Base-by-base conservation (phyloP, 306 rosid species). In the Nissolia schottii region DNA sequence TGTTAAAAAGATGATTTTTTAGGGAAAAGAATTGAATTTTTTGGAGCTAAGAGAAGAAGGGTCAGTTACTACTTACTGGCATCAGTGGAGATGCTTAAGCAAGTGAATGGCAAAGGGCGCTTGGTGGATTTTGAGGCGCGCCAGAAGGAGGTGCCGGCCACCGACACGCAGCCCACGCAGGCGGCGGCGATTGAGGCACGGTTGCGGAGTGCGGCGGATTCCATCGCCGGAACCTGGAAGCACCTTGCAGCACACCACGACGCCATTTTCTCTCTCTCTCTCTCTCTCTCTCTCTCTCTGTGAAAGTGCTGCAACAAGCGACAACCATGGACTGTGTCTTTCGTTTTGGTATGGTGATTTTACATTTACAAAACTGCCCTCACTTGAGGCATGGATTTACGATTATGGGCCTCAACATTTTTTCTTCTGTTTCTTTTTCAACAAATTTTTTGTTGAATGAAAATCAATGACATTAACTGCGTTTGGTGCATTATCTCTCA, bases 211-310 rank as follows among this genome's bases (percentile, higher is more conserved):
- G 77, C 83, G 53, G 31, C 74, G 56, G 65, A 25, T 49, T 84
- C 87, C 45, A 84, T 59, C 40, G 92, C 71, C 84, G 92, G 92
- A 62, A 82, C 13, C 34, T 87, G 70, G 69, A 89, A 77, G 49
- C 80, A 73, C 79, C 85, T 81, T 7, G 86, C 86, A 48, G 89
- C 92, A 76, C 66, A 84, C 90, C 91, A 90, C 20, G 93, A 87
- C 18, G 92, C 94, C 98, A 93, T 93, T 50, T 45, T 56, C 15
- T 49, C 22, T 53, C 31, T 37, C 56, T 60, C 20, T 19, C 31
- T 19, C 2, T 0, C 49, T 59, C 70, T 29, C 38, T 4, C 31
- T 27, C 40, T 34, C 10, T 34, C 8, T 34, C 38, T 0, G 38
- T n/a, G n/a, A n/a, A 41, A 41, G 49, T 14, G 49, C n/a, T 4